Evolutionary conservation across 352 stramenopile genomes (phyloP).

Genomic region (Phytophthora rubi): DNA sequence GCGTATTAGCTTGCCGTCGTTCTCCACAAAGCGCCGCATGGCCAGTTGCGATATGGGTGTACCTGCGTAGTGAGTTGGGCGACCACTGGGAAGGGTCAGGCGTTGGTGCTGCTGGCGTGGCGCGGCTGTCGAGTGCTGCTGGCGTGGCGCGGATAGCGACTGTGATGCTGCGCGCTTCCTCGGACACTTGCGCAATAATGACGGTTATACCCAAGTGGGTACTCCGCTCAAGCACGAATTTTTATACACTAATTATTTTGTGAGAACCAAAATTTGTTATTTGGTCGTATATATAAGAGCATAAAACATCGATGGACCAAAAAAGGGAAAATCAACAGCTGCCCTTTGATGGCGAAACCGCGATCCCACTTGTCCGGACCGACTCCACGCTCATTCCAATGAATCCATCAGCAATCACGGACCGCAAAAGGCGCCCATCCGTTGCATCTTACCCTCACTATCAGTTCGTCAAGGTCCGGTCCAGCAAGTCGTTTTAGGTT

Average conservation of each 20-base stretch:
- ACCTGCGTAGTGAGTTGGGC: neutral
- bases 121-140: neutral
- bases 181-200: neutral
- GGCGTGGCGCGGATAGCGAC: too few species aligned
- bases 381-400: neutral
- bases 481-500: neutral
- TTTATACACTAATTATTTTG: conserved; percentile 2
- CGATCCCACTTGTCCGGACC: neutral
- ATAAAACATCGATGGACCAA: neutral
- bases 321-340: neutral
- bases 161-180: neutral
- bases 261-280: conserved; percentile 1
- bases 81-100: neutral
- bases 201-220: neutral
- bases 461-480: neutral
- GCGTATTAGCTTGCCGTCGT: neutral
- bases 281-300: neutral
- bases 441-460: neutral
- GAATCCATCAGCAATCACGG: neutral
- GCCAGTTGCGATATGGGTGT: neutral
- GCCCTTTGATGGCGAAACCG: neutral
- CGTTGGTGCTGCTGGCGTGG: neutral
- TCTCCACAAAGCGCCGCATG: neutral
- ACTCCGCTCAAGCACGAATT: neutral
- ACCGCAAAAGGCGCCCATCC: neutral